Evolutionary conservation across 257 asterid genomes (phyloP).

Genomic region (Solanum habrochaites): DNA sequence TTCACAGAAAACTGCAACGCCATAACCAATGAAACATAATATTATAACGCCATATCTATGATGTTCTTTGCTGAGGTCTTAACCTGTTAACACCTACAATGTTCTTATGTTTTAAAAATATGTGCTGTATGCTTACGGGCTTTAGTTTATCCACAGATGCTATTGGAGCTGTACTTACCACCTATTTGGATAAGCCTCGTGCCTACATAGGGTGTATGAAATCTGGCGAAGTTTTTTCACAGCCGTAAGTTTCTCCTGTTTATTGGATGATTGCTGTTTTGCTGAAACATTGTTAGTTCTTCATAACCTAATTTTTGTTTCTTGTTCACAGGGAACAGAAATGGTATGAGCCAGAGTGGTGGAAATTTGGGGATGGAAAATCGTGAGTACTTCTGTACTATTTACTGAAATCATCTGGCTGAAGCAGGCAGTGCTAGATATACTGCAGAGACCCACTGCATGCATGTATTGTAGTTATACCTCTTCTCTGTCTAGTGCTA

Average conservation of each 20-base stretch:
- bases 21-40: not conserved
- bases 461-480: not conserved
- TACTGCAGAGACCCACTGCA: not conserved
- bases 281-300: not conserved
- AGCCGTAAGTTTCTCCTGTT: conserved; percentile 45
- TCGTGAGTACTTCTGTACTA: conserved; percentile 42
- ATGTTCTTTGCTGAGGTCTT: not conserved
- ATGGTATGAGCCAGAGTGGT: conserved; percentile 98
- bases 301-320: not conserved
- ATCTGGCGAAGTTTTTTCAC: conserved; percentile 82
- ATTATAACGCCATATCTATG: not conserved
- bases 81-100: not conserved
- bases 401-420: not conserved
- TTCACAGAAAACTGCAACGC: not conserved
- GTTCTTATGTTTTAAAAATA: not conserved
- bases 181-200: conserved; percentile 65
- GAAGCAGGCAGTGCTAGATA: not conserved
- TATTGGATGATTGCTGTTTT: not conserved
- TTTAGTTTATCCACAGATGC: conserved; percentile 39
- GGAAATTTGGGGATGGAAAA: conserved; percentile 96
- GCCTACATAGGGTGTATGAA: conserved; percentile 91
- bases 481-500: not conserved
- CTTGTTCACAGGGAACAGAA: conserved; percentile 44
- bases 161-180: conserved; percentile 63
- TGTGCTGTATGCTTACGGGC: not conserved